phyloP scores from a whole-genome alignment of 257 asterid species.

The Ballota nigra region DNA sequence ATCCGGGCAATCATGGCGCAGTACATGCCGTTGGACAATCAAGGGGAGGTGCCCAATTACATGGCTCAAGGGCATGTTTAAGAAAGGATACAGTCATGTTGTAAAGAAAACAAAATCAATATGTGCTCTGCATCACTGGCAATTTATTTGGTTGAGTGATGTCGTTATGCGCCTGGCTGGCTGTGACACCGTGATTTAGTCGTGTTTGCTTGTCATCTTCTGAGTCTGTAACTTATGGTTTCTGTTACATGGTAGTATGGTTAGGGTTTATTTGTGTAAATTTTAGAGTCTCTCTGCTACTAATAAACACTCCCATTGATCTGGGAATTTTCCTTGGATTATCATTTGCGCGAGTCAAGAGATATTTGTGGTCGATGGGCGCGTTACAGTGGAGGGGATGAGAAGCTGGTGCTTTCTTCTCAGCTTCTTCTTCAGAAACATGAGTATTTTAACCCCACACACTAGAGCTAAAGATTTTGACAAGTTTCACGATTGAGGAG shows the following conservation, averaged over 20 bases:
- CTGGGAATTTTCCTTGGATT: conserved; percentile 21
- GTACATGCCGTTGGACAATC: conserved; percentile 92
- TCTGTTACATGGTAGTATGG: neutral
- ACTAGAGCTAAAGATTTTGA: neutral
- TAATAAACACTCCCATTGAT: conserved; percentile 17
- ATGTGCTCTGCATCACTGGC: conserved; percentile 7
- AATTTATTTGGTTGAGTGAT: conserved; percentile 21
- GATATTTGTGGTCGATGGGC: neutral
- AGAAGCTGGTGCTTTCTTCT: neutral
- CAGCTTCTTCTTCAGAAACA: neutral
- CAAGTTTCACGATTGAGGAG: neutral
- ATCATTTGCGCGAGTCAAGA: neutral
- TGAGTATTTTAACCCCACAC: neutral
- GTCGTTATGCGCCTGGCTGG: no score
- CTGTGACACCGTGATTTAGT: neutral
- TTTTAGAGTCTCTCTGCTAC: conserved; percentile 14
- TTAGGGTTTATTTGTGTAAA: conserved; percentile 21
- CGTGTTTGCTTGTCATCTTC: neutral
- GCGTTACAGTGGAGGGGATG: no score
- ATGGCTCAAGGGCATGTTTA: conserved; percentile 38
- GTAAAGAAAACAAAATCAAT: neutral
- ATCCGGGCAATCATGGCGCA: conserved; percentile 97
- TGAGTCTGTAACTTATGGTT: neutral
- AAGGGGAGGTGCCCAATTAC: conserved; percentile 62
- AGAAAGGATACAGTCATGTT: neutral